Evolutionary conservation across 78 protist species (phyloP), one percentile per base, ranked within the genome.

Genomic region (Goniomonas avonlea): DNA sequence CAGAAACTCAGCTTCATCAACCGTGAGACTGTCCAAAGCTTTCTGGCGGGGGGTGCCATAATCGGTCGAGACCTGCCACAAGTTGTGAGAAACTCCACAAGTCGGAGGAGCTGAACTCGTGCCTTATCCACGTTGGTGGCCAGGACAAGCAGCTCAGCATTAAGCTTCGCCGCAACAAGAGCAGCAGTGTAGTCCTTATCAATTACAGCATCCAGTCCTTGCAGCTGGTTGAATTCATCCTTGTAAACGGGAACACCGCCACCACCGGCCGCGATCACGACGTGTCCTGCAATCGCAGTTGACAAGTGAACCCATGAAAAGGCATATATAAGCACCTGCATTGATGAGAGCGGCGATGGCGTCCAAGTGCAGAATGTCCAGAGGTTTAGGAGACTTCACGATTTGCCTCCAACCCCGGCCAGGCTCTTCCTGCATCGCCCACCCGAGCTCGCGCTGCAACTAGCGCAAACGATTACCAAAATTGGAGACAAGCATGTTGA

Each of bases 121-220:
- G n/a, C n/a, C n/a, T n/a, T n/a, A n/a, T n/a, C n/a, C n/a, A n/a
- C 75, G 65, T 80, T 79, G 31, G 84, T 80, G 40, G 69, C 53
- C 7, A 80, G 66, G 9, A 80, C 45, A 79, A 69, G 32, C 25
- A 65, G 47, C 37, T 80, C 84, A 5, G 84, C 84, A 37, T 35
- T 39, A 5, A 80, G 59, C 32, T 68, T 43, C 37, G 7, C 13
- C 7, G 84, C 84, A 4, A 80, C 70, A 20, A 39, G 35, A 9
- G 73, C 61, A 9, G 79, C 84, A 29, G 61, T 29, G 45, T 34
- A 21, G 55, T 80, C 84, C 56, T 80, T 80, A 43, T 80, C 84
- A 43, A 80, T 80, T 25, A 80, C 84, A 0, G 76, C 75, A 11
- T 80, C 84, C 27, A 80, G 79, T 18, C 84, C 84, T 3, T 3